Percentiles rank a stretch among this genome's conserved stretches.
Conservation (phyloP, 768 basidiomycete species). For the Phlebiopsis flavidoalba region DNA sequence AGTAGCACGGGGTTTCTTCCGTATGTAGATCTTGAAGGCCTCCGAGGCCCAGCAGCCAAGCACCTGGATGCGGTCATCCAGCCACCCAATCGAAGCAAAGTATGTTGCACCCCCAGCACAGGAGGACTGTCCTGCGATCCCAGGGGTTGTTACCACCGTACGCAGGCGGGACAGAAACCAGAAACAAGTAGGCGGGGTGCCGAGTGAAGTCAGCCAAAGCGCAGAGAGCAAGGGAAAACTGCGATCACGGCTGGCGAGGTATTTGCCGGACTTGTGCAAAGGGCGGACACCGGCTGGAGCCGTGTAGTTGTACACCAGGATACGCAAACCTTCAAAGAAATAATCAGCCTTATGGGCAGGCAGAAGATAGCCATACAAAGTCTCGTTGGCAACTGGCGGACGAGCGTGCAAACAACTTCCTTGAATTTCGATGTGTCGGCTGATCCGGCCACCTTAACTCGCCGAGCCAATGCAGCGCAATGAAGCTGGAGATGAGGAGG, state of each 20-base stretch:
- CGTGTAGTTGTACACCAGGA: background rate
- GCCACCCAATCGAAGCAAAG: slow-evolving; percentile 26
- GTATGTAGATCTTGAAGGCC: slow-evolving; percentile 34
- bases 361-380: slow-evolving; percentile 19
- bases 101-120: slow-evolving; percentile 38
- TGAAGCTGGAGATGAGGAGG: slow-evolving; percentile 17
- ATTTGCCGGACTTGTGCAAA: slow-evolving; percentile 12
- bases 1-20: slow-evolving; percentile 37
- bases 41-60: slow-evolving; percentile 35
- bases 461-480: slow-evolving; percentile 22
- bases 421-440: background rate
- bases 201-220: slow-evolving; percentile 30
- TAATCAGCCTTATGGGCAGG: slow-evolving; percentile 36
- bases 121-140: slow-evolving; percentile 31
- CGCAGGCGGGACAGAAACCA: slow-evolving; percentile 32
- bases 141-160: slow-evolving; percentile 16
- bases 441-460: slow-evolving; percentile 24
- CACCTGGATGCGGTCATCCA: slow-evolving; percentile 30
- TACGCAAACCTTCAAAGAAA: slow-evolving; percentile 17
- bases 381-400: slow-evolving; percentile 1
- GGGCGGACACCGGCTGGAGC: slow-evolving; percentile 1
- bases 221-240: slow-evolving; percentile 22
- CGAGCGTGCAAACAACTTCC: slow-evolving; percentile 16
- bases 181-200: slow-evolving; percentile 25
- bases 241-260: slow-evolving; percentile 22